phyloP scores from a whole-genome alignment of 768 basidiomycete species.

The Mycena galericulata region DNA sequence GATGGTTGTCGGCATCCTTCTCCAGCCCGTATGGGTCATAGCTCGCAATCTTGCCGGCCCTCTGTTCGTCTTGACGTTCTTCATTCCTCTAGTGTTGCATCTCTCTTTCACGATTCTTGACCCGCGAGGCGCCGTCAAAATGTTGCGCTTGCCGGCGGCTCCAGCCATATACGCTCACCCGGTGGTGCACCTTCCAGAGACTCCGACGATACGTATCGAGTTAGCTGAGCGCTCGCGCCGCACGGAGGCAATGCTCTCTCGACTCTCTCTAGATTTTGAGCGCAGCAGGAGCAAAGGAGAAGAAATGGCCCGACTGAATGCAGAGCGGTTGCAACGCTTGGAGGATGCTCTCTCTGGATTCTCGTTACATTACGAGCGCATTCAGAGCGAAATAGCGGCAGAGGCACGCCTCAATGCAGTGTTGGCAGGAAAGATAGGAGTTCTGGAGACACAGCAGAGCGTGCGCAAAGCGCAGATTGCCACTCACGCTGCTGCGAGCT shows the following conservation, averaged over 20 bases:
- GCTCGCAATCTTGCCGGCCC: not conserved
- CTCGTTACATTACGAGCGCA: conserved; percentile 4
- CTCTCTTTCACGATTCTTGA: not conserved
- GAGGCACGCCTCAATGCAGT: conserved; percentile 63
- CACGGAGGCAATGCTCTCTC: not conserved
- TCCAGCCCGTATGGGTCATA: not conserved
- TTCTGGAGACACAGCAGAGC: conserved; percentile 57
- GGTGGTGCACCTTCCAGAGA: too few relatives aligned
- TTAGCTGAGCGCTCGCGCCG: not conserved
- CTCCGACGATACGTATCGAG: too few relatives aligned
- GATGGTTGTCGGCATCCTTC: not conserved
- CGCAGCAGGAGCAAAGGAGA: conserved; percentile 62
- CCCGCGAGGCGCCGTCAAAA: too few relatives aligned
- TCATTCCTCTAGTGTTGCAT: not conserved
- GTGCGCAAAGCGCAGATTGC: conserved; percentile 51
- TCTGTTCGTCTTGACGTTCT: not conserved
- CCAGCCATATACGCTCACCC: too few relatives aligned
- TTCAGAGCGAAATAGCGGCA: conserved; percentile 35
- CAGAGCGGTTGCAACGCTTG: not conserved
- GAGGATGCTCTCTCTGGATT: too few relatives aligned
- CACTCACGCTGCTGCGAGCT: conserved; percentile 55
- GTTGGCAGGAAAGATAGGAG: conserved; percentile 64
- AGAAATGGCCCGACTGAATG: not conserved
- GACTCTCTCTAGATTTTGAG: conserved; percentile 57
- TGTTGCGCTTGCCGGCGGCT: not conserved